Base-by-base conservation (phyloP, 2,329 filamentous ascomycete genomes). In the Cordyceps cicadae region DNA sequence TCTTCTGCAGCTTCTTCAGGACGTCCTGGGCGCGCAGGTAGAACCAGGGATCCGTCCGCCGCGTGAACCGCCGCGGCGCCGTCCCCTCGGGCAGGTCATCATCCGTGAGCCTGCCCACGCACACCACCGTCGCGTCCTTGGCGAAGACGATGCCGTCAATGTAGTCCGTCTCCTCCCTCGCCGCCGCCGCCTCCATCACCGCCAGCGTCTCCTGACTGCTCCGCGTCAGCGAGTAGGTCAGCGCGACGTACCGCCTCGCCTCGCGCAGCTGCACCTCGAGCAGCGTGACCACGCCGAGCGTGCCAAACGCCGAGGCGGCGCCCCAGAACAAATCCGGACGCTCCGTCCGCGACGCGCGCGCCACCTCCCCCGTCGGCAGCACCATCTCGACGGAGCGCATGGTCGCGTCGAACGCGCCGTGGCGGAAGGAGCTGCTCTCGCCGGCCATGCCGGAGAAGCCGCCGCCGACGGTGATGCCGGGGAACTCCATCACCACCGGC, bases 61-160 rank as follows among this genome's bases (percentile, higher is more conserved):
- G 75, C n/a, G 80, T 81, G 70, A 90, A 88, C 0, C 69, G 75
- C 26, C 72, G 73, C 1, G 74, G 66, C 50, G 68, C 69, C 3
- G 64, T 62, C 1, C 70, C 72, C 0, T 68, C 59, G 0, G 77
- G 77, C 0, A 77, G 63, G 0, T 74, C 68, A 55, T 87, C 75
- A 55, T 87, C 75, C 0, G 79, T 78, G 17, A 88, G 73, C 11
- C 75, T 76, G 0, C 88, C 88, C 0, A 79, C 77, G 69, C 87
- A 87, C 49, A 90, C 72, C 1, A 88, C 78, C 0, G 83, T 82
- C 6, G 75, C 75, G 19, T 76, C 74, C 15, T 73, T 72, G 0
- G 82, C 79, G 68, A 82, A 89, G n/a, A 85, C 74, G 49, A 90
- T 87, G 1, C 80, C 87, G 62, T 91, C 88, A 2, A 92, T 77